A percentile compares a stretch with the other conserved stretches of the same genome.
phyloP scores from a whole-genome alignment of 805 yeast species.

The Candida maesae region DNA sequence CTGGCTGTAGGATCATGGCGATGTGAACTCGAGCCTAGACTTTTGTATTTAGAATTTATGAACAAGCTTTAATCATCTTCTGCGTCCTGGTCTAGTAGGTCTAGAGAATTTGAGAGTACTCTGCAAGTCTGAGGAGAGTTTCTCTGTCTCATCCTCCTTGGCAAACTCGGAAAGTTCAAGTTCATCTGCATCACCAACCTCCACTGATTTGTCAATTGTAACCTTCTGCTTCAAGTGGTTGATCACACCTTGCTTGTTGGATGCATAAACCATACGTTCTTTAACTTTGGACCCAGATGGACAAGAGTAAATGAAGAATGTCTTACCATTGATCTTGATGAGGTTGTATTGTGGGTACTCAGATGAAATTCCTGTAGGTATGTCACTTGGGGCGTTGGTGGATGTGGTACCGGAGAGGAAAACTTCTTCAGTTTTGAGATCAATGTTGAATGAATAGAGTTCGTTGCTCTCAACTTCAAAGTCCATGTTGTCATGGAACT shows the following conservation, averaged over 20 bases:
- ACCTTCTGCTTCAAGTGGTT: constrained; percentile 39
- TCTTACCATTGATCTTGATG: constrained; percentile 39
- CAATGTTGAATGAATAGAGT: constrained; percentile 49
- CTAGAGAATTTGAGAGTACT: constrained; percentile 42
- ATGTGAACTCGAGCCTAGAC: too few relatives aligned
- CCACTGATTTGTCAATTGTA: constrained; percentile 44
- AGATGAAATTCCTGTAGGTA: constrained; percentile 32
- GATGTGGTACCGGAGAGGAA: constrained; percentile 30
- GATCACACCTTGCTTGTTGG: constrained; percentile 63
- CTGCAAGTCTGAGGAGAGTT: constrained; percentile 9
- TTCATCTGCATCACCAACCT: constrained; percentile 72
- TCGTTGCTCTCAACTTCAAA: constrained; percentile 28
- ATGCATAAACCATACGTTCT: constrained; percentile 90
- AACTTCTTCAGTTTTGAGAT: constrained; percentile 45
- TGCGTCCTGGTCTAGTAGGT: constrained; percentile 71
- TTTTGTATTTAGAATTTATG: too few relatives aligned
- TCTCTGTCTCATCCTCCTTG: constrained; percentile 17
- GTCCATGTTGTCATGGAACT: constrained; percentile 27
- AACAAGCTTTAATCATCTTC: constrained; percentile 22
- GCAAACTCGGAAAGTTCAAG: constrained; percentile 51
- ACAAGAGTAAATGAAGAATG: constrained; percentile 75
- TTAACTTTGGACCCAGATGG: constrained; percentile 88
- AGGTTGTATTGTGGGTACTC: constrained; percentile 58
- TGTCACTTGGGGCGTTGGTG: constrained; percentile 26
- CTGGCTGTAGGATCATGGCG: too few relatives aligned